Base-by-base conservation (phyloP, 352 stramenopile species). In the Pythium coloratum region DNA sequence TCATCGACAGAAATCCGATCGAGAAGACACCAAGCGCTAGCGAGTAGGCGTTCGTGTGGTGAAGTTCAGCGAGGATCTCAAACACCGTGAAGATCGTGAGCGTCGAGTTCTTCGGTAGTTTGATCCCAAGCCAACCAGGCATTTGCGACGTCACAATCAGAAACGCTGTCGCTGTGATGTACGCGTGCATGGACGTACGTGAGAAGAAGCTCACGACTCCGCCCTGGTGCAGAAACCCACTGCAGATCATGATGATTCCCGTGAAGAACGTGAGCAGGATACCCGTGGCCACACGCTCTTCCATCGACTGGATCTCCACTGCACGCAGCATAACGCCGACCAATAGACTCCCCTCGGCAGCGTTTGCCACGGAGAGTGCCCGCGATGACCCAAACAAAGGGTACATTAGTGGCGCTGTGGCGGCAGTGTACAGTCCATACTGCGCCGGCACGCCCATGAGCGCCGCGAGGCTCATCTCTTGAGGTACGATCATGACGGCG, bases 401-500 rank as follows among this genome's bases (percentile, higher is more conserved):
- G 62, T 93, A 93, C 30, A 91, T 69, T n/a, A 93, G 70, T 2
- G 86, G 86, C 8, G 86, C 84, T 24, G 87, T 73, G 8, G 84
- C 84, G 3, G 84, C 82, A 8, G 82, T 88, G 65, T 92, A 92
- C 26, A 92, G 73, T 9, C 84, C 82, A 69, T 90, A 90, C 36
- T 90, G 80, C 4, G 77, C 72, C 4, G 82, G 82, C 14, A 92
- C 84, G 30, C 77, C 79, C 84, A 97, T 97, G 12, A 98, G 77
- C 59, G 94, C 88, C 16, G 89, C 91, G 56, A 98, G 94, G 40
- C 80, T 91, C 78, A 98, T 96, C 28, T 92, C 87, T 62, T 97
- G 91, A 20, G 92, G 94, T 60, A 98, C 84, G 33, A 96, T 75
- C 90, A 98, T 98, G 28, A 98, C 81, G 16, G 88, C 89, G 36